Percentiles rank a stretch among this genome's conserved stretches.
phyloP scores from a whole-genome alignment of 2,329 filamentous ascomycete genomes.

The Madurella mycetomatis region DNA sequence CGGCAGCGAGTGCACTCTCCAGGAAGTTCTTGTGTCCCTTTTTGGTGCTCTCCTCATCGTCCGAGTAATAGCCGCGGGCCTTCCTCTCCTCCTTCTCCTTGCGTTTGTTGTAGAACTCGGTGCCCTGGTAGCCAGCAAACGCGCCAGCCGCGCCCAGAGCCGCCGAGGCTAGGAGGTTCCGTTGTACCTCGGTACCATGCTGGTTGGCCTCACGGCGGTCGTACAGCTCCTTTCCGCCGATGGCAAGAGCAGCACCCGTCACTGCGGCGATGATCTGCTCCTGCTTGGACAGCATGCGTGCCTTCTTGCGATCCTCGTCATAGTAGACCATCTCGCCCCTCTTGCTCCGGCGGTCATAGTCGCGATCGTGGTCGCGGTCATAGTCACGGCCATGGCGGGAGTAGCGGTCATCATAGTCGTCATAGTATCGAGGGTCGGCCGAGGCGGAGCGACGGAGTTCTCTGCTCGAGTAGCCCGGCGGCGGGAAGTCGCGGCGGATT shows the following conservation, averaged over 20 bases:
- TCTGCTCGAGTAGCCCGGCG: conserved; percentile 51
- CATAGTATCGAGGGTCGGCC: conserved; percentile 56
- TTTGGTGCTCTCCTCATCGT: conserved; percentile 51
- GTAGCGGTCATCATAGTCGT: conserved; percentile 50
- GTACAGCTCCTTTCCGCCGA: conserved; percentile 62
- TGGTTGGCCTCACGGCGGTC: conserved; percentile 57
- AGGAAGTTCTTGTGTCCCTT: conserved; percentile 62
- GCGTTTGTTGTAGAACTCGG: conserved; percentile 59
- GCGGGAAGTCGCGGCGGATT: conserved; percentile 78
- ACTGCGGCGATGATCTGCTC: conserved; percentile 65
- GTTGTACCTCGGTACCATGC: conserved; percentile 47
- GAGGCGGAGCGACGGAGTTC: conserved; percentile 61
- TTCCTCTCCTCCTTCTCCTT: conserved; percentile 51
- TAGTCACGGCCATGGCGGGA: conserved; percentile 37
- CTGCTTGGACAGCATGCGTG: conserved; percentile 55
- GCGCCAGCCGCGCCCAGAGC: conserved; percentile 61
- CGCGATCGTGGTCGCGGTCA: conserved; percentile 43
- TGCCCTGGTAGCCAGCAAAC: conserved; percentile 59
- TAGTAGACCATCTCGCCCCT: conserved; percentile 47
- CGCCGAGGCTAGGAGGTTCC: conserved; percentile 56
- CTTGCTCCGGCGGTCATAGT: conserved; percentile 46
- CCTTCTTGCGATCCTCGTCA: conserved; percentile 56
- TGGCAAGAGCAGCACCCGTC: conserved; percentile 59
- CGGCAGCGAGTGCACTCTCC: conserved; percentile 58
- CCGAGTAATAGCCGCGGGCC: conserved; percentile 54